A percentile compares a stretch with the other conserved stretches of the same genome.
Conservation (phyloP, 2,329 filamentous ascomycete species). For the Didymella glomerata region DNA sequence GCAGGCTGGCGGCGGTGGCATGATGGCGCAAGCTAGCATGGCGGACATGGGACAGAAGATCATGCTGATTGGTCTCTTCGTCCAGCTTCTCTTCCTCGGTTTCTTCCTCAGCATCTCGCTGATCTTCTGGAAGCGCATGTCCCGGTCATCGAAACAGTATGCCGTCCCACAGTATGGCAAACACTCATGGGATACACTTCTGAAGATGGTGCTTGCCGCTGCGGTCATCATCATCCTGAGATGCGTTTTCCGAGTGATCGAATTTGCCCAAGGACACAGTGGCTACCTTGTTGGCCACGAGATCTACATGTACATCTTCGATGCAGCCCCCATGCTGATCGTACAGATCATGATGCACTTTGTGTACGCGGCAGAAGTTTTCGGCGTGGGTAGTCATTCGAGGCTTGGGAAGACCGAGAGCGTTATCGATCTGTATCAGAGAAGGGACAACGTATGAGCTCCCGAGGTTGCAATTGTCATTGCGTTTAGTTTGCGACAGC, state of each 20-base stretch:
- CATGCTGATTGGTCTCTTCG: conserved; percentile 36
- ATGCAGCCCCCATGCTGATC: conserved; percentile 54
- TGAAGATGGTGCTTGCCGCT: conserved; percentile 55
- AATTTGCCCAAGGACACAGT: conserved; percentile 57
- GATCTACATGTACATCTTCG: conserved; percentile 57
- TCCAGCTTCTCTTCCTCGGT: conserved; percentile 38
- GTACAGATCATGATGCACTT: conserved; percentile 51
- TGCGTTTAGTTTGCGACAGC: background rate
- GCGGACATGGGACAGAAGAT: conserved; percentile 30
- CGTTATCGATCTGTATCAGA: conserved; percentile 30
- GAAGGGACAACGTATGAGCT: conserved; percentile 18
- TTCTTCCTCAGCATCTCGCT: conserved; percentile 35
- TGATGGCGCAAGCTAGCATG: conserved; percentile 32
- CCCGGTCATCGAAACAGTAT: conserved; percentile 21
- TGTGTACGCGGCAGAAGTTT: conserved; percentile 30
- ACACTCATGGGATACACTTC: conserved; percentile 48
- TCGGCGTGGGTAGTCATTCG: conserved; percentile 21
- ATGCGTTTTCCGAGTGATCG: conserved; percentile 58
- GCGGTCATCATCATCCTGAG: conserved; percentile 59
- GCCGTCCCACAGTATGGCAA: conserved; percentile 40
- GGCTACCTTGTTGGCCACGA: conserved; percentile 57
- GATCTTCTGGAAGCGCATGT: conserved; percentile 36
- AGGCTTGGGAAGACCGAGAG: conserved; percentile 28
- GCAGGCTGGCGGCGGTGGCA: conserved; percentile 52
- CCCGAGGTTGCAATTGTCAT: background rate